A percentile compares a stretch with the other conserved stretches of the same genome.
These are phyloP conservation scores for Cyanidium caldarium DNA, from an alignment of 23 red algal species.

Conservation along the genomic window DNA sequence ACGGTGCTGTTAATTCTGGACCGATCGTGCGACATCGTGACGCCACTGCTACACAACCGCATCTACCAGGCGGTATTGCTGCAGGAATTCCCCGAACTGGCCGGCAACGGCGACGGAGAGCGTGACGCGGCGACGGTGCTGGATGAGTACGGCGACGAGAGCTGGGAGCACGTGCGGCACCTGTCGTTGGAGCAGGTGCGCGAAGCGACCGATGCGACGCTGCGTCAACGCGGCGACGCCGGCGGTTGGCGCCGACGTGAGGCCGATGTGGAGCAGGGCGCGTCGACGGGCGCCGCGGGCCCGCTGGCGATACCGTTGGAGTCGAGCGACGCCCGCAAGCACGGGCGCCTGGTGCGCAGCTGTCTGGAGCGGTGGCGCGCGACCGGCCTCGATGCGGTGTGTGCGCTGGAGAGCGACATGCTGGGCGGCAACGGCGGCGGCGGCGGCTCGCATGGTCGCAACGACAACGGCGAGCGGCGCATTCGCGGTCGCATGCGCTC, in stretches of 20 bases:
- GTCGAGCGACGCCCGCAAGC: not conserved
- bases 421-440: not conserved
- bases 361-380: not conserved
- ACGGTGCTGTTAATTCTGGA: conserved; percentile 14
- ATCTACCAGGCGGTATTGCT: conserved; percentile 8
- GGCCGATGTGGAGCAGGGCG: no score
- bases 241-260: not conserved
- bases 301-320: not conserved
- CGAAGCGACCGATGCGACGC: no score
- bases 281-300: not conserved
- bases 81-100: not conserved
- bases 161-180: conserved; percentile 5
- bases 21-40: conserved; percentile 4
- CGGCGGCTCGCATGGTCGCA: no score
- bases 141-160: conserved; percentile 10
- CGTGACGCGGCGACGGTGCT: not conserved
- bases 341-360: not conserved
- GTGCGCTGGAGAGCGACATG: not conserved
- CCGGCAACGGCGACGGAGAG: not conserved
- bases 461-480: not conserved
- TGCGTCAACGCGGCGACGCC: no score
- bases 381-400: not conserved
- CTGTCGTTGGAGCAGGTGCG: not conserved
- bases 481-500: not conserved
- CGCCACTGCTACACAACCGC: conserved; percentile 10